Evolutionary conservation across 768 basidiomycete species (phyloP), one percentile per base, ranked within the genome.

Genomic region (Zangia roseola): DNA sequence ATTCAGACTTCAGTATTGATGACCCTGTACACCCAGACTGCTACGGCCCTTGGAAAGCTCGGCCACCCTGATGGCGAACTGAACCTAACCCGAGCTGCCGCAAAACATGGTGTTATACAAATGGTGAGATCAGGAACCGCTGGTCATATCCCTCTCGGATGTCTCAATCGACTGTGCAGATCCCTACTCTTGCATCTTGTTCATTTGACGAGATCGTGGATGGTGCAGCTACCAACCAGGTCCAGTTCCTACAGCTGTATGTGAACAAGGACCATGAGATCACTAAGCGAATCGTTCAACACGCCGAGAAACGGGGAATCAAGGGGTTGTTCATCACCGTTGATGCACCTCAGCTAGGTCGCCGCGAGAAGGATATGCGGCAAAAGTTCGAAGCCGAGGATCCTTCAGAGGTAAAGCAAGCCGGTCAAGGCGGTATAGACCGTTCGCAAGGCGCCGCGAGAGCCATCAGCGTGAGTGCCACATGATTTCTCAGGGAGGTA

Each of bases 251-350:
- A 43, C 95, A 98, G 67, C 71, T 97, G 75, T 91, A 64, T 57
- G 95, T 98, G 47, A 97, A 97, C 73, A 85, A 85, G 57, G 91
- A 98, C 63, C 80, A 92, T 13, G 78, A 77, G 25, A 82, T 92
- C 51, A 97, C 94, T 6, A 84, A 86, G 67, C 81, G 84, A 49
- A 82, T 93, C 43, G 90, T 98, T 0, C 82, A 89, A 58, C 91
- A 95, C 55, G 97, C 97, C 1, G 93, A 94, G 69, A 73, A 78
- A 54, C 82, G 93, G 23, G 95, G 95, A 2, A 81, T 99, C 62
- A 94, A 93, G 66, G 95, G 79, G 4, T 73, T 98, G 12, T 97
- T 98, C 69, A 97, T 98, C 65, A 97, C 95, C 0, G 95, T 98
- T 23, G 95, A 98, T 70, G 95, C 95, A 0, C 95, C 95, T 6